These are phyloP conservation scores for Fusarium concolor DNA, from an alignment of 2,329 filamentous ascomycete species.

Conservation along the genomic window DNA sequence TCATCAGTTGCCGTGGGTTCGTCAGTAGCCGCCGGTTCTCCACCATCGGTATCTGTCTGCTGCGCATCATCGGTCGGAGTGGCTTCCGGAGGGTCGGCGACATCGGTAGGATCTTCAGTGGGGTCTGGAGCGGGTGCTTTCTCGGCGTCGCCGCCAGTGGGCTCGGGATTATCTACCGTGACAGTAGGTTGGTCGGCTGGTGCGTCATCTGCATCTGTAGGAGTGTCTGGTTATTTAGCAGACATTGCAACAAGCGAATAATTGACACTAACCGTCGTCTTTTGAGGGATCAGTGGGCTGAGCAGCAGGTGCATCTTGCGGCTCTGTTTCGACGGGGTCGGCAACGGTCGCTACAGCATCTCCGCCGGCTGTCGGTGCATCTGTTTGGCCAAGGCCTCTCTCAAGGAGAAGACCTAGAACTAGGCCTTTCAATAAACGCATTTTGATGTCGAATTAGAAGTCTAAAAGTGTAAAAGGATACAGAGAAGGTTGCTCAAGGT, in stretches of 20 bases:
- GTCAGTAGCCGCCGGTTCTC: background rate
- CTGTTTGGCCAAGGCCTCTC: slow-evolving; percentile 3
- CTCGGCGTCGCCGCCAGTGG: background rate
- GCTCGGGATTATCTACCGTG: background rate
- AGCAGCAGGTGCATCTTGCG: background rate
- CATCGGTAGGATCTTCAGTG: background rate
- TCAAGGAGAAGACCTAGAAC: slow-evolving; percentile 1
- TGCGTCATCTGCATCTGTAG: background rate
- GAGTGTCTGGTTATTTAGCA: background rate
- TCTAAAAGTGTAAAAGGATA: too few relatives aligned
- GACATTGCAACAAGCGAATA: accelerated
- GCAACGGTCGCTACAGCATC: slow-evolving; percentile 3
- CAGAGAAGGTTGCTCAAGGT: too few relatives aligned
- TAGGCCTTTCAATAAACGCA: slow-evolving; percentile 12
- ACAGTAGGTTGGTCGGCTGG: background rate
- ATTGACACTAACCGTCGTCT: background rate
- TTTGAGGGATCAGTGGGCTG: background rate
- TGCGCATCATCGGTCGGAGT: background rate
- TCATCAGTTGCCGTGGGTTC: background rate
- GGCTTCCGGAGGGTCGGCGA: background rate
- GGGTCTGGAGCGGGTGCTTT: background rate
- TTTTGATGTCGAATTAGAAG: background rate
- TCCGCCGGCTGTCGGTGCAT: background rate
- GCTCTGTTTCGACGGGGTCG: background rate
- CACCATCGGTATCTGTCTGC: background rate